Percentiles rank a stretch among this genome's conserved stretches.
Conservation (phyloP, 305 asterid genomes). For the Fraxinus angustifolia region DNA sequence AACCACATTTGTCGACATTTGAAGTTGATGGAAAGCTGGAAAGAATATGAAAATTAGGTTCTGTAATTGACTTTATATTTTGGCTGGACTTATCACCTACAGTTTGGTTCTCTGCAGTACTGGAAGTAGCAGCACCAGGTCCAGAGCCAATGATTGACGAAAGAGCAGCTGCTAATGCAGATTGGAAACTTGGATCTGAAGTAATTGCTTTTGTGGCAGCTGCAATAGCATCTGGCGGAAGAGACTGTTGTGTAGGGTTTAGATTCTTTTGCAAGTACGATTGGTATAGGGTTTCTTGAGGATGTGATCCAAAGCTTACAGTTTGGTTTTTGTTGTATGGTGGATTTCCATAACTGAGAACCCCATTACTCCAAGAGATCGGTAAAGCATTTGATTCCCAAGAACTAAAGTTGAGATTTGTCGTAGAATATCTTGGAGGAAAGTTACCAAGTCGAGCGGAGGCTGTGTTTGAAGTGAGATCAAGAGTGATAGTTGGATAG, state of each 20-base stretch:
- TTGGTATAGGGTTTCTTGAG: conserved; percentile 54
- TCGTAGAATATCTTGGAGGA: conserved; percentile 52
- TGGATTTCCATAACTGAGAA: conserved; percentile 43
- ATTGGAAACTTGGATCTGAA: conserved; percentile 77
- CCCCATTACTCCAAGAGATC: conserved; percentile 56
- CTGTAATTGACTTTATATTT: conserved; percentile 22
- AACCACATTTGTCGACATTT: conserved; percentile 44
- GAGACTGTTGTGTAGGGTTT: conserved; percentile 40
- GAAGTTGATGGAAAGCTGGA: conserved; percentile 64
- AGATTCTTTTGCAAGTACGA: conserved; percentile 42
- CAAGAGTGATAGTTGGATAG: conserved; percentile 81
- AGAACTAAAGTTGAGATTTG: conserved; percentile 72
- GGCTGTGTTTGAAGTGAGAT: conserved; percentile 57
- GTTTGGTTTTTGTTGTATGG: conserved; percentile 38
- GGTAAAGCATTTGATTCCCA: conserved; percentile 64
- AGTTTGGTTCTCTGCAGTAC: conserved; percentile 19
- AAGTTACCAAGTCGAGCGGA: conserved; percentile 37
- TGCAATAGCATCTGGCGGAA: conserved; percentile 58
- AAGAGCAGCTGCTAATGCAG: conserved; percentile 78
- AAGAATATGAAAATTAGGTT: conserved; percentile 51
- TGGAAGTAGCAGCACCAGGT: conserved; percentile 16
- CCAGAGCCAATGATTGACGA: conserved; percentile 55
- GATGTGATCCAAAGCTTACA: conserved; percentile 49
- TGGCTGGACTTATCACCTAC: conserved; percentile 30
- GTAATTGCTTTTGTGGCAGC: conserved; percentile 90